Evolutionary conservation across 73 alveolate genomes (phyloP).

Genomic region (Paramecium biaurelia): DNA sequence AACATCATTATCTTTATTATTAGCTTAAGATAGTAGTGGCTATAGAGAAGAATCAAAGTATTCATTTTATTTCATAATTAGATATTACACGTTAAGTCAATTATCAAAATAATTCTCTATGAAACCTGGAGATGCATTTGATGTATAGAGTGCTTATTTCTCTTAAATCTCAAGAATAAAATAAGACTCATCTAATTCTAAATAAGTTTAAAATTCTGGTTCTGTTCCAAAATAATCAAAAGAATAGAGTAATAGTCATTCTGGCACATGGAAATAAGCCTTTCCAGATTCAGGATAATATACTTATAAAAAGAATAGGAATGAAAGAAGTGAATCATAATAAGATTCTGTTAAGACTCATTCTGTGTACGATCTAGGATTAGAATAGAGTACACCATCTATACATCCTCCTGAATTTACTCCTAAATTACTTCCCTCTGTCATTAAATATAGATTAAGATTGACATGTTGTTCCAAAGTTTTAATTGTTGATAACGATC

Average conservation of each 20-base stretch:
- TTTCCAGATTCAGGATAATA: neutral
- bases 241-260: neutral
- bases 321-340: slow-evolving; percentile 2
- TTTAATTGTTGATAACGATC: slow-evolving; percentile 31
- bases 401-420: slow-evolving; percentile 23
- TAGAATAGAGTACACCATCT: neutral
- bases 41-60: slow-evolving; percentile 15
- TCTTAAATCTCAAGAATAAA: slow-evolving; percentile 2
- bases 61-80: neutral
- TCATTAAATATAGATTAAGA: slow-evolving; percentile 26
- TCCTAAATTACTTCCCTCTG: neutral
- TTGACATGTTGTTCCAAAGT: neutral
- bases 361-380: neutral
- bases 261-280: neutral
- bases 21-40: neutral
- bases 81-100: neutral
- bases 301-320: neutral
- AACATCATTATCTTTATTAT: neutral
- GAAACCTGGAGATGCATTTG: slow-evolving; percentile 19
- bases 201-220: neutral
- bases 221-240: neutral
- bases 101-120: neutral
- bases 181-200: neutral
- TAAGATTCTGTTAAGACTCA: slow-evolving; percentile 2
- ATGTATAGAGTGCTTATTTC: neutral